Conservation (phyloP, 2,329 filamentous ascomycete species). For the Alternaria ethzedia region DNA sequence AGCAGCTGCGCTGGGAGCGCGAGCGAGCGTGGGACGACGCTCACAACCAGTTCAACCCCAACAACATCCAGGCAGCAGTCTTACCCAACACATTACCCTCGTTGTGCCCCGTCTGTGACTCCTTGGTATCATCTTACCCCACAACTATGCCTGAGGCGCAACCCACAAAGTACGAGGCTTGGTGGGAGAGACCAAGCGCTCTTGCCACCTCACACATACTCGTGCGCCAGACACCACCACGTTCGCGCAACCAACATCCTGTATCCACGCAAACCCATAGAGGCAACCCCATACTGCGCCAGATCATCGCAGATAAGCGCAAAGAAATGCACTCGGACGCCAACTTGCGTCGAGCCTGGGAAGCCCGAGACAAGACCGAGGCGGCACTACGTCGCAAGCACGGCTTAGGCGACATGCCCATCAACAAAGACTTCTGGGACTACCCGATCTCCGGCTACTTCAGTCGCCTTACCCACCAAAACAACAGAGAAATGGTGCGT, state of each 20-base stretch:
- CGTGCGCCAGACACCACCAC: conserved; percentile 1
- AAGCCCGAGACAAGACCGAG: conserved; percentile 24
- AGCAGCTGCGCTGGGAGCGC: conserved; percentile 29
- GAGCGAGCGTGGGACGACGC: conserved; percentile 30
- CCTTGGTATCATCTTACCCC: conserved; percentile 11
- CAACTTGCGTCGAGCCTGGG: conserved; percentile 14
- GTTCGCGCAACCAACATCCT: not conserved
- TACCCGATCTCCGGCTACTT: conserved; percentile 18
- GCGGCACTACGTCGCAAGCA: conserved; percentile 31
- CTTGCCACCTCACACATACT: conserved; percentile 10
- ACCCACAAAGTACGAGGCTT: conserved; percentile 16
- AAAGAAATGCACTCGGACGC: not conserved
- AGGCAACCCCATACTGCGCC: conserved; percentile 7
- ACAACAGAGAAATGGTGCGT: conserved; percentile 6
- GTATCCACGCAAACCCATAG: not conserved
- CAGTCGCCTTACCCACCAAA: conserved; percentile 6
- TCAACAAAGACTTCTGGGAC: conserved; percentile 27
- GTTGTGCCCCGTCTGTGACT: conserved; percentile 19
- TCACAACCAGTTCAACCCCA: conserved; percentile 11
- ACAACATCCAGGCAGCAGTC: conserved; percentile 13
- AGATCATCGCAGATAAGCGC: conserved; percentile 18
- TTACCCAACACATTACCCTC: not conserved
- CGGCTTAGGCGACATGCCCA: conserved; percentile 16
- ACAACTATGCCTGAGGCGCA: conserved; percentile 8
- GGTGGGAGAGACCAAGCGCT: conserved; percentile 32